phyloP scores from a whole-genome alignment of 2,329 filamentous ascomycete species.

The Dactylellina leptospora region DNA sequence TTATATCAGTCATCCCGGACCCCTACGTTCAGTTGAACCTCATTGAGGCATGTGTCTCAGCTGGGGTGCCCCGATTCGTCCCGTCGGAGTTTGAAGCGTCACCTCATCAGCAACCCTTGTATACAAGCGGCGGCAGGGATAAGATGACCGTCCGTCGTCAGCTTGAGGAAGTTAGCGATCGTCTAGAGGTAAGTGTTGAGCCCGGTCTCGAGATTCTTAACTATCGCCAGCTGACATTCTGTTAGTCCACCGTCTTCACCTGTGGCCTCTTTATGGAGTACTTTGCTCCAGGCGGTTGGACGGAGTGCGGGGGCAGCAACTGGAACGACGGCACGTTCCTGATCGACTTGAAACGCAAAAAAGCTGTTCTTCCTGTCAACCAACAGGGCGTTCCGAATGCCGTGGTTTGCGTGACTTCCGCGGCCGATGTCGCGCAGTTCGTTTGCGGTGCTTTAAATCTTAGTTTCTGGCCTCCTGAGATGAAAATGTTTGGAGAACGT shows the following conservation, averaged over 20 bases:
- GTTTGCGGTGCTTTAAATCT: conserved; percentile 54
- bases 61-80: conserved; percentile 54
- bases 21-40: conserved; percentile 53
- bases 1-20: conserved; percentile 52
- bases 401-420: conserved; percentile 55
- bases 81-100: conserved; percentile 56
- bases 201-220: not conserved
- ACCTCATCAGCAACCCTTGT: conserved; percentile 53
- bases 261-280: conserved; percentile 56
- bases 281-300: conserved; percentile 55
- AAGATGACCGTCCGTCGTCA: conserved; percentile 54
- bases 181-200: conserved; percentile 29
- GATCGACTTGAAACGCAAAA: conserved; percentile 52
- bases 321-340: conserved; percentile 53
- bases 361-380: conserved; percentile 52
- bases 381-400: conserved; percentile 25
- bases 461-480: conserved; percentile 54
- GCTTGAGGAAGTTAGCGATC: conserved; percentile 54
- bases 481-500: conserved; percentile 55
- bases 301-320: conserved; percentile 43
- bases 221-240: not conserved
- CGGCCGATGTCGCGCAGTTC: conserved; percentile 54
- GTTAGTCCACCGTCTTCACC: conserved; percentile 54
- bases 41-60: conserved; percentile 55
- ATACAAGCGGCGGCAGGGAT: conserved; percentile 43